Evolutionary conservation across 129 eudicot genomes (phyloP).

Genomic region (Heracleum sosnowskyi): DNA sequence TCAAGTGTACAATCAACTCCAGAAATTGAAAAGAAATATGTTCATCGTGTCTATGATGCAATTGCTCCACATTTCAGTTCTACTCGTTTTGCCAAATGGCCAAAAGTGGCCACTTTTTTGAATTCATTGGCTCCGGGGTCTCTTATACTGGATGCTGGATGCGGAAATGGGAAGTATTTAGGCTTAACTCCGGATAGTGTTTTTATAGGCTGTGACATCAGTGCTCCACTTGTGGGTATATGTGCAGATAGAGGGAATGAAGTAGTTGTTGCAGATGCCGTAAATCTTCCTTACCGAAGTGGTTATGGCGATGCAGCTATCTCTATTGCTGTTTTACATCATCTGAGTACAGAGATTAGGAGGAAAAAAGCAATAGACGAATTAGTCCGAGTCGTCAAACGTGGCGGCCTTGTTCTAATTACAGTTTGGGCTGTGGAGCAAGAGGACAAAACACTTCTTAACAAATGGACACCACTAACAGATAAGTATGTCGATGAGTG

Average conservation of each 20-base stretch:
- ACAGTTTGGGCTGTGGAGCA: slow-evolving; percentile 99
- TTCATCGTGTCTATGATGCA: slow-evolving; percentile 95
- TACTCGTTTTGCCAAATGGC: slow-evolving; percentile 95
- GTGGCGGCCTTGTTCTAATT: slow-evolving; percentile 75
- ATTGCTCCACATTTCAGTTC: slow-evolving; percentile 97
- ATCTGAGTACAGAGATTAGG: slow-evolving; percentile 72
- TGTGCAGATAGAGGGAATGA: slow-evolving; percentile 75
- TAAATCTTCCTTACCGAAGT: slow-evolving; percentile 69
- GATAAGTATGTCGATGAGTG: slow-evolving; percentile 76
- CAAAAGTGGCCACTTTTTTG: slow-evolving; percentile 74
- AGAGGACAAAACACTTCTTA: slow-evolving; percentile 60
- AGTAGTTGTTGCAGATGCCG: slow-evolving; percentile 89
- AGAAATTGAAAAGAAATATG: slow-evolving; percentile 91
- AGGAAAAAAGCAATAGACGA: slow-evolving; percentile 85
- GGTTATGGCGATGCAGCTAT: slow-evolving; percentile 90
- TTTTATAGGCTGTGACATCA: slow-evolving; percentile 89
- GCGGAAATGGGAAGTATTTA: slow-evolving; percentile 95
- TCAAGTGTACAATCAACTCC: slow-evolving; percentile 61
- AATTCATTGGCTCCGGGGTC: slow-evolving; percentile 57
- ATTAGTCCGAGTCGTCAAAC: slow-evolving; percentile 62
- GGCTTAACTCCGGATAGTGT: slow-evolving; percentile 60
- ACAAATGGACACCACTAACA: slow-evolving; percentile 86
- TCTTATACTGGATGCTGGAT: slow-evolving; percentile 81
- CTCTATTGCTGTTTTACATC: slow-evolving; percentile 93
- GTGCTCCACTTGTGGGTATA: slow-evolving; percentile 67